Base-by-base conservation (phyloP, 208 protist species). In the Wallacemonas sp. region DNA sequence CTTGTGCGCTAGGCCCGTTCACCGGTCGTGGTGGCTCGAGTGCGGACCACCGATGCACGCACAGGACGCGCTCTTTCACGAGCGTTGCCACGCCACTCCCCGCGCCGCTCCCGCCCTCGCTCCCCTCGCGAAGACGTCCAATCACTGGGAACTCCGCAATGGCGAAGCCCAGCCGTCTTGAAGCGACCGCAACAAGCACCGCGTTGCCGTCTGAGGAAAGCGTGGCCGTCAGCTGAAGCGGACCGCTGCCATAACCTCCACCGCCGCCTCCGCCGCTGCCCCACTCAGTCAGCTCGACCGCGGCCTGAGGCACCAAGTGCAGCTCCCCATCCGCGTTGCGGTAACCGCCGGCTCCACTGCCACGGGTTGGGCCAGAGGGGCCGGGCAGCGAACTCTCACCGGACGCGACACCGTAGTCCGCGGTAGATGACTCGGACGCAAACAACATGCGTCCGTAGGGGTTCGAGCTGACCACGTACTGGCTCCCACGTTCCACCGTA, bases 271-370 rank as follows among this genome's bases (percentile, higher is more conserved):
- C 36, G 29, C 60, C 63, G 10, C 30, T 59, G 29, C 73, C 69
- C 73, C 73, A 79, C 6, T 9, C 41, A 22, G 72, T 63, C 59
- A 79, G 63, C 59, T 74, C 73, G 24, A 70, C 73, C 29, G 73
- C 73, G 17, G 73, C 73, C 42, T 79, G 68, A n/a, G 73, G 68
- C 26, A 79, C 58, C 52, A 79, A 68, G 29, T 65, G 57, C 19
- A 79, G 64, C 37, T 54, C 66, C 3, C 48, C 45, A 19, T 57
- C 53, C n/a, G n/a, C n/a, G n/a, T n/a, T n/a, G n/a, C n/a, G n/a
- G n/a, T n/a, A n/a, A n/a, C n/a, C n/a, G n/a, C n/a, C n/a, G n/a
- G n/a, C n/a, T n/a, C n/a, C n/a, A n/a, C n/a, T n/a, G n/a, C n/a
- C n/a, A n/a, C n/a, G n/a, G n/a, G n/a, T n/a, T n/a, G n/a, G n/a